Conservation (phyloP, 2,329 filamentous ascomycete genomes). For the Colletotrichum brevisporum region DNA sequence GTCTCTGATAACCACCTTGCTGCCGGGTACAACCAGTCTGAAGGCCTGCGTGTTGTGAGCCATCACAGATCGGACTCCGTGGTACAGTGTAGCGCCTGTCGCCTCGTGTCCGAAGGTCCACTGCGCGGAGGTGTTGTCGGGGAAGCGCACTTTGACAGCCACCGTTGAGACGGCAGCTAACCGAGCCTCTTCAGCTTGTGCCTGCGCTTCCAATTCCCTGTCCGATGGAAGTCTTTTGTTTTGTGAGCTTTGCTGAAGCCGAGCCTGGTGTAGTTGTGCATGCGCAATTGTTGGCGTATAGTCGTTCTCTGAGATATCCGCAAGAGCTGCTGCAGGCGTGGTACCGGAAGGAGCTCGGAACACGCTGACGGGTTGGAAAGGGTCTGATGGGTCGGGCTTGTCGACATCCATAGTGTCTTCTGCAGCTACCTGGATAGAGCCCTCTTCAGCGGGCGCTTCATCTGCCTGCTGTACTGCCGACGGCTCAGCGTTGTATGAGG, state of each 20-base stretch:
- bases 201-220: constrained; percentile 81
- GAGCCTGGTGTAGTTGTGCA: constrained; percentile 80
- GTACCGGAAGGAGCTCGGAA: constrained; percentile 83
- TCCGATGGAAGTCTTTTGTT: constrained; percentile 88
- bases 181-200: constrained; percentile 74
- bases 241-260: constrained; percentile 71
- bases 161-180: constrained; percentile 77
- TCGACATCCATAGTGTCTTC: constrained; percentile 49
- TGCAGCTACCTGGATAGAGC: neutral
- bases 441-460: neutral
- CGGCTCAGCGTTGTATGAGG: neutral
- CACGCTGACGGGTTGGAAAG: constrained; percentile 73
- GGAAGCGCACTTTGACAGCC: constrained; percentile 86
- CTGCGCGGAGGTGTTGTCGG: constrained; percentile 85
- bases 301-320: constrained; percentile 78
- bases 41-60: constrained; percentile 76
- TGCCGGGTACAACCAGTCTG: constrained; percentile 75
- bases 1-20: constrained; percentile 64
- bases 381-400: constrained; percentile 46
- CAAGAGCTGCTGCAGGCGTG: constrained; percentile 81
- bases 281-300: constrained; percentile 83
- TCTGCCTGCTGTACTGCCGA: neutral
- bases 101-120: constrained; percentile 78
- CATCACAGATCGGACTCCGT: constrained; percentile 81
- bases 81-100: constrained; percentile 80